Evolutionary conservation across 1,284 basidiomycete genomes (phyloP).

Genomic region (Hemileia vastatrix): DNA sequence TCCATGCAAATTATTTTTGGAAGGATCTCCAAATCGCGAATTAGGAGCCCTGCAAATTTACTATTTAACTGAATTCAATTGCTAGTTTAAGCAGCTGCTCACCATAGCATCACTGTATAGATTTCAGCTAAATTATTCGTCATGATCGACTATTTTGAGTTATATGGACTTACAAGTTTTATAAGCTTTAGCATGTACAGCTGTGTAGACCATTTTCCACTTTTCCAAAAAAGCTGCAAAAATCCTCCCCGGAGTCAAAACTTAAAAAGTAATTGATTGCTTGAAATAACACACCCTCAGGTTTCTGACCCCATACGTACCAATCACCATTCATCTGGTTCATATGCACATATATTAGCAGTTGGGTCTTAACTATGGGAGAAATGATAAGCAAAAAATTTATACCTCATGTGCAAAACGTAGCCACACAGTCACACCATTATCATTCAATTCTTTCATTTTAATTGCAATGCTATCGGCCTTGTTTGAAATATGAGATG

Average conservation of each 20-base stretch:
- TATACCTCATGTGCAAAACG: conserved; percentile 13
- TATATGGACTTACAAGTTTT: conserved; percentile 1
- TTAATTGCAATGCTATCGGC: conserved; percentile 7
- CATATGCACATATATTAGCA: neutral
- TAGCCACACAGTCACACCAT: conserved; percentile 13
- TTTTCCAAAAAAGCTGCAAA: conserved; percentile 11
- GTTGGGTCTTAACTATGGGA: no score
- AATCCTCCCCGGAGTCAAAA: neutral
- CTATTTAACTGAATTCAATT: neutral
- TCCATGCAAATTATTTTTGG: neutral
- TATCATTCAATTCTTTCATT: conserved; percentile 12
- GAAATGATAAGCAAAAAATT: neutral
- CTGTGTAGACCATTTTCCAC: conserved; percentile 2
- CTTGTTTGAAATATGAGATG: neutral
- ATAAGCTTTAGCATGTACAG: conserved; percentile 2
- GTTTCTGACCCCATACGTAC: conserved; percentile 9
- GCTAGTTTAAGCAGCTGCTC: neutral
- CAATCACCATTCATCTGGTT: conserved; percentile 16
- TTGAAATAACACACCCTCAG: conserved; percentile 1
- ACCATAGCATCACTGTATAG: neutral
- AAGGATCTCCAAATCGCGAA: conserved; percentile 7
- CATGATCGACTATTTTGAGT: no score
- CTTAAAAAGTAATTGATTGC: neutral
- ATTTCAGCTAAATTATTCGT: neutral
- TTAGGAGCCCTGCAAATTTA: conserved; percentile 14